Base-by-base conservation (phyloP, 148 eudicot genomes). In the Talinum fruticosum region DNA sequence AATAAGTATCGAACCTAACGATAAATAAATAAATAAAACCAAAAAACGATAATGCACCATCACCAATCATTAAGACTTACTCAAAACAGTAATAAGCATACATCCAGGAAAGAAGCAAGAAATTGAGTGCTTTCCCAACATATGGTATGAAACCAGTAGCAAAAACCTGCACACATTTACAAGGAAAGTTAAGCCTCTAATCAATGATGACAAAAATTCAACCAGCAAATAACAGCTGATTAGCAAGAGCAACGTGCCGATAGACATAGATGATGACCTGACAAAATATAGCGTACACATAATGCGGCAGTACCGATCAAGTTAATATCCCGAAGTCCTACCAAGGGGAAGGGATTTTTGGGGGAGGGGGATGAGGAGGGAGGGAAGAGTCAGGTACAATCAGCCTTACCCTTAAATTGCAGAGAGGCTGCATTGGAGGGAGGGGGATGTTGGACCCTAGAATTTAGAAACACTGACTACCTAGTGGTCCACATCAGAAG, bases 61-160 rank as follows among this genome's bases (percentile, higher is more conserved):
- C 33, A 78, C 61, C 35, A 79, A 49, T 68, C 57, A 73, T 74
- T 62, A 81, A 38, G 67, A 91, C 99, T 66, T 87, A 96, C 99
- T 96, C 99, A 73, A 96, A 93, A 79, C 98, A 93, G 82, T 96
- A 96, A 76, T 96, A 96, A 29, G 98, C 99, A 78, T 96, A 96
- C 93, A 96, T 90, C 99, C 99, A 96, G 64, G 95, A 89, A 79
- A 93, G 88, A 47, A 96, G 95, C 72, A 96, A 71, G 83, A 93
- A 90, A 84, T 93, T 90, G 76, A 93, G 82, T 77, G 88, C 79
- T 85, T 86, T 88, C 81, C 98, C 99, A 75, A 87, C 78, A 79
- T 81, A 89, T 1, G 99, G 99, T 85, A 96, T 85, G 75, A 88
- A 87, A 59, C 93, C 97, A 61, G 86, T 87, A 78, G 88, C 86